phyloP scores from a whole-genome alignment of 768 basidiomycete species.

The Podaxis sp. region DNA sequence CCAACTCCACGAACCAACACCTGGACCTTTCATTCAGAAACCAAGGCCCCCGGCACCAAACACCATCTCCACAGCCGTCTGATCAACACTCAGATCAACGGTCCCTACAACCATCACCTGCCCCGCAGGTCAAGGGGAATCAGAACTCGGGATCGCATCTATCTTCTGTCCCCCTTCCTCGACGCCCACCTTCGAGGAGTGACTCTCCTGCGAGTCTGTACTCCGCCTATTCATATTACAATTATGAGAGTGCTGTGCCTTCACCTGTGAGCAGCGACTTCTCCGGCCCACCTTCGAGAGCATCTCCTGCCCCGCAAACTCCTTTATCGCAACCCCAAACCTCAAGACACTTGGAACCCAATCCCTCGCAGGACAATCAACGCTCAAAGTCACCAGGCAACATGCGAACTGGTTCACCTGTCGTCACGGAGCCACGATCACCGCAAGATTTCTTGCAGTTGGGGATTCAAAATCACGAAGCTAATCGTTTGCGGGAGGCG shows the following conservation, averaged over 20 bases:
- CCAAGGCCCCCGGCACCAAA: background rate
- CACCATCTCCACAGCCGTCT: background rate
- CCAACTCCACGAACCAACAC: background rate
- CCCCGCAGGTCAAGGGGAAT: background rate
- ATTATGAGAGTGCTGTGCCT: constrained; percentile 43
- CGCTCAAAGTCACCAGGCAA: background rate
- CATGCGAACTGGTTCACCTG: background rate
- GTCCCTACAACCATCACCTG: background rate
- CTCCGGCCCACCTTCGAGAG: constrained; percentile 17
- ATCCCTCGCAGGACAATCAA: background rate
- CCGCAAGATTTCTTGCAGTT: constrained; percentile 72
- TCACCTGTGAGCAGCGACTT: constrained; percentile 38
- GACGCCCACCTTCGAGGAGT: constrained; percentile 9
- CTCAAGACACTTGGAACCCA: constrained; percentile 13
- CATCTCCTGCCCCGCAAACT: constrained; percentile 14
- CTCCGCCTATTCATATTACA: constrained; percentile 68
- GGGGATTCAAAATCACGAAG: constrained; percentile 77
- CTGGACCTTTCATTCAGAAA: background rate
- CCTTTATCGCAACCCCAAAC: constrained; percentile 8
- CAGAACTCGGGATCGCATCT: background rate
- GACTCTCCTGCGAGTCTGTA: constrained; percentile 36
- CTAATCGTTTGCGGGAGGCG: constrained; percentile 65
- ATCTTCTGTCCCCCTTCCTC: constrained; percentile 1
- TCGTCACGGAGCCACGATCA: constrained; percentile 27
- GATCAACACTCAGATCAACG: background rate